These are phyloP conservation scores for Inga oerstediana DNA, from an alignment of 306 rosid genomes.

Conservation along the genomic window DNA sequence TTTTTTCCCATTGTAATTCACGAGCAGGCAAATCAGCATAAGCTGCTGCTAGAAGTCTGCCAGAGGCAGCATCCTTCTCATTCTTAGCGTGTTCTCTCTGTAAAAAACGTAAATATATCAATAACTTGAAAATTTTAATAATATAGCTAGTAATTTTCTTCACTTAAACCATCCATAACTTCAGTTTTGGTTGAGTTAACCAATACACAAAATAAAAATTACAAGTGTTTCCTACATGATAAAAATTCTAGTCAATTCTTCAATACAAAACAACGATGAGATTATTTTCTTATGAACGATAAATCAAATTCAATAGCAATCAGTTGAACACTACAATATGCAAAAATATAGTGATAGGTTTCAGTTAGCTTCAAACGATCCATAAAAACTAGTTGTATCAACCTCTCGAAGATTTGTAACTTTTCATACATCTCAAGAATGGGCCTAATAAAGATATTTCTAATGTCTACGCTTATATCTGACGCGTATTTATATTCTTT, in stretches of 20 bases:
- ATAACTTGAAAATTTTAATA: not conserved
- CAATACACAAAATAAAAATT: not conserved
- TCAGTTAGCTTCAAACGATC: not conserved
- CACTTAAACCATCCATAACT: not conserved
- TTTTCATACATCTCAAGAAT: not conserved
- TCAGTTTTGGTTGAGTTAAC: not conserved
- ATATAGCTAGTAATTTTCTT: not conserved
- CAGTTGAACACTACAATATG: not conserved
- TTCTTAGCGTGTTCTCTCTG: slow-evolving; percentile 30
- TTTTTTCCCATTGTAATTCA: slow-evolving; percentile 68
- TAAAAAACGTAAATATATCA: not conserved
- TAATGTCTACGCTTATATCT: not conserved
- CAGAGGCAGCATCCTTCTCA: slow-evolving; percentile 24
- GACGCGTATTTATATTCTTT: not conserved
- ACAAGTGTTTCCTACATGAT: not conserved
- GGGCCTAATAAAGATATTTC: not conserved
- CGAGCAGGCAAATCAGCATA: slow-evolving; percentile 87
- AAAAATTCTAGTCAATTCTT: not conserved
- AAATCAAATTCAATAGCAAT: not conserved
- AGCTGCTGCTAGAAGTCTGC: slow-evolving; percentile 67
- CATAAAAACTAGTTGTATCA: not conserved
- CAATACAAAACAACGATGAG: not conserved
- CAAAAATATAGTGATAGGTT: not conserved
- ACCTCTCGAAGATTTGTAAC: not conserved
- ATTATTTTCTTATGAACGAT: not conserved